Evolutionary conservation across 2,329 filamentous ascomycete genomes (phyloP), one percentile per base, ranked within the genome.

Genomic region (Pseudogymnoascus sp.): DNA sequence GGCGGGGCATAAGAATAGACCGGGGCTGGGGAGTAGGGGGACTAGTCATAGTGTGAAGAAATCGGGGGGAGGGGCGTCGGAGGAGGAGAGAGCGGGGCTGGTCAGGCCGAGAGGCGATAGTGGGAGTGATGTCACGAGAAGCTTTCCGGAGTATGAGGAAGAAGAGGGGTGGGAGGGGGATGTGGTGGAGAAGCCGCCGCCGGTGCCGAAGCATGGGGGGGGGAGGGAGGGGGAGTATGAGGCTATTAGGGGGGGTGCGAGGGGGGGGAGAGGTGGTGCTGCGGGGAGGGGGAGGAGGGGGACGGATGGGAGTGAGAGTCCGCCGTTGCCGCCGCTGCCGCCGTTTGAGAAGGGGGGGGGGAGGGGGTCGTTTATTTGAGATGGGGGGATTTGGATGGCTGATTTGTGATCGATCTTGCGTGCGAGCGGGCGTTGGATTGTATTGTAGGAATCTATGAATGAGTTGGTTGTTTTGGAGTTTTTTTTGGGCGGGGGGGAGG

Each of bases 61-160:
- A 77, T 76, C 51, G 83, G 82, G 68, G 80, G 79, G 51, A 6
- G 37, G 37, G 1, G 84, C 84, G 1, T 93, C 90, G 0, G 92
- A 96, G 73, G 92, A 96, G 77, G 92, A 96, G 76, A 81, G 85
- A 16, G 76, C 93, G 6, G 92, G 92, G 0, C 82, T 96, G 4
- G 92, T 96, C n/a, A 89, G 88, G 69, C 43, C 43, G 10, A 48
- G 43, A 11, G 89, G 90, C 25, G 89, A 92, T 72, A 81, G 66
- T 62, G 48, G 36, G 62, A 61, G 28, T 14, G 62, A 60, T 67
- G 67, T 8, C 67, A 72, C 11, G 68, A 71, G 31, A 64, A 69
- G n/a, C 25, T 60, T 60, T 34, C 54, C 54, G 14, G 54, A 60
- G 54, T 60, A 60, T 34, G 67, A 69, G 0, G 67, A 68, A 10